Evolutionary conservation across 805 yeast genomes (phyloP), one percentile per base, ranked within the genome.

Genomic region (Candida loeiensis): DNA sequence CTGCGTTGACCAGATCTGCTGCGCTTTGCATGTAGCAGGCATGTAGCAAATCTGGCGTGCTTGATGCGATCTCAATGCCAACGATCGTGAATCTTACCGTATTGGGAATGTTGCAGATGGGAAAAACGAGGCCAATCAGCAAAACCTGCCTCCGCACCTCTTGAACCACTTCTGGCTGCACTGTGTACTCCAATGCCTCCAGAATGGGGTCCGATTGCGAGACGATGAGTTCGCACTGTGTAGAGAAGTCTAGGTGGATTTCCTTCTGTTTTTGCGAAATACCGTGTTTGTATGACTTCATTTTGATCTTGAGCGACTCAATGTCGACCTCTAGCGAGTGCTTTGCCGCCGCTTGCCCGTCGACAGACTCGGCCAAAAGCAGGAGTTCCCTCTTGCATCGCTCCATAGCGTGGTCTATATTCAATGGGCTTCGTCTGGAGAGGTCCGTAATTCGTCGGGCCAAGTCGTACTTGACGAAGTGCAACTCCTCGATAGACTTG

Each of bases 61-160:
- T 53, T 3, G 57, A 38, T 1, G 73, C 73, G 37, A 68, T 63
- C 35, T 63, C 66, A 5, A 65, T 45, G 0, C 64, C 70, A 43
- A 56, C 36, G 3, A 69, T 64, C 20, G 50, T 48, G 38, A 63
- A 59, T 7, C 48, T 51, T n/a, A 56, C 47, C 2, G 61, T 34
- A 17, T 49, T 42, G 24, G 49, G 47, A 6, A 47, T 44, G 37
- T 54, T 52, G 6, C 49, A 58, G n/a, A 68, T 63, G 7, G 53
- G 49, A 20, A 63, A 45, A 4, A 59, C 52, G 6, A 4, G 22
- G 4, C 15, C 39, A 14, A 36, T 20, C 12, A 20, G 33, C 27
- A 43, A 60, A 11, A 54, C 51, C n/a, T 51, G 40, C 4, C 28
- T 39, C 8, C 18, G 20, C 18, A 39, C 42, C 12, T 27, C 13